Conservation (phyloP, 1,284 basidiomycete genomes). For the Polyporus tsugae region DNA sequence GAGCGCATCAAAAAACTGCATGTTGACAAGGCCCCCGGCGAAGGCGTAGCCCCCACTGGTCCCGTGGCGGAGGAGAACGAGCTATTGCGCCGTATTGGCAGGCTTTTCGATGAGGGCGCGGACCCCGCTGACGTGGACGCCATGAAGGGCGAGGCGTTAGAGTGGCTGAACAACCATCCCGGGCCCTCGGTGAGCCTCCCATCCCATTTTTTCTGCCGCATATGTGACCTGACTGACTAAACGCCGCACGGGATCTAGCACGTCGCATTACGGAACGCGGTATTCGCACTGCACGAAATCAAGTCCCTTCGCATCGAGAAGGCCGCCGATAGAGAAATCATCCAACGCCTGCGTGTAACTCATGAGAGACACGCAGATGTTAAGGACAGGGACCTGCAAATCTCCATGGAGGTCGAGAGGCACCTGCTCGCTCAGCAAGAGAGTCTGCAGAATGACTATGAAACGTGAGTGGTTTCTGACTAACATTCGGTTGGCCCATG, state of each 20-base stretch:
- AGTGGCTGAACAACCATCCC: constrained; percentile 49
- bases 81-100: constrained; percentile 55
- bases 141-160: constrained; percentile 54
- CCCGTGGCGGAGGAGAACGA: constrained; percentile 38
- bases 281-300: constrained; percentile 35
- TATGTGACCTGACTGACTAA: background rate
- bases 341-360: constrained; percentile 37
- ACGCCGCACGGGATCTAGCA: constrained; percentile 24
- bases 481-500: background rate
- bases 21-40: constrained; percentile 51
- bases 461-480: constrained; percentile 34
- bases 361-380: constrained; percentile 42
- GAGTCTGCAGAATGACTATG: constrained; percentile 40
- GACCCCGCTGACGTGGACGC: constrained; percentile 51
- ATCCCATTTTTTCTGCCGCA: constrained; percentile 10
- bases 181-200: constrained; percentile 20
- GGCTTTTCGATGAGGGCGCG: constrained; percentile 53
- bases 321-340: constrained; percentile 18
- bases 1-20: constrained; percentile 67
- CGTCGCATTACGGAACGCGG: constrained; percentile 34
- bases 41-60: constrained; percentile 22
- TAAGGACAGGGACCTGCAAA: constrained; percentile 45
- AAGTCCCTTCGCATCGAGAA: constrained; percentile 21
- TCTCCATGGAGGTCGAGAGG: constrained; percentile 46
- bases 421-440: constrained; percentile 32